A percentile compares a stretch with the other conserved stretches of the same genome.
Evolutionary conservation across 768 basidiomycete species (phyloP).

Genomic region (Xerocomus potaroensis): DNA sequence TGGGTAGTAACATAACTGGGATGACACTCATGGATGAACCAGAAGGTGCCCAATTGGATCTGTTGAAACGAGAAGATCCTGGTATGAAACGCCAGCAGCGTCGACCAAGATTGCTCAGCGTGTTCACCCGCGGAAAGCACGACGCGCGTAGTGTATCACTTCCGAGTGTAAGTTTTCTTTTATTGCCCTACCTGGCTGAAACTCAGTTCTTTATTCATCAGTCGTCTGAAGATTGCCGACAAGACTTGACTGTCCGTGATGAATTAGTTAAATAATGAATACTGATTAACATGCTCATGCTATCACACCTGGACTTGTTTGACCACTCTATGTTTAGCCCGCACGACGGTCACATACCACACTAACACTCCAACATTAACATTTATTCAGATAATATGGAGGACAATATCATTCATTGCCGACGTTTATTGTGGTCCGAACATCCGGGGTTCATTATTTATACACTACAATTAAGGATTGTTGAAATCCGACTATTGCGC

Average conservation of each 20-base stretch:
- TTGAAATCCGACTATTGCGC: slow-evolving; percentile 71
- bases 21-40: slow-evolving; percentile 40
- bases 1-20: slow-evolving; percentile 20
- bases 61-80: slow-evolving; percentile 12
- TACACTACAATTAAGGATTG: slow-evolving; percentile 52
- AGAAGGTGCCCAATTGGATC: slow-evolving; percentile 29
- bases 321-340: not conserved
- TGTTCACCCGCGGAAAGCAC: slow-evolving; percentile 26
- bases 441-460: slow-evolving; percentile 2
- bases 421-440: no score
- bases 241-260: slow-evolving; percentile 4
- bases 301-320: not conserved
- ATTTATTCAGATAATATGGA: no score
- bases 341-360: no score
- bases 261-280: not conserved
- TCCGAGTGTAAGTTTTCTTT: slow-evolving; percentile 10
- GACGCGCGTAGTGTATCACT: slow-evolving; percentile 4
- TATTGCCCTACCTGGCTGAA: not conserved
- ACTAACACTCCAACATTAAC: no score
- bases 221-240: slow-evolving; percentile 3
- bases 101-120: slow-evolving; percentile 29
- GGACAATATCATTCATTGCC: not conserved
- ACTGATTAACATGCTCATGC: slow-evolving; percentile 7
- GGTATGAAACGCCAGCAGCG: slow-evolving; percentile 17
- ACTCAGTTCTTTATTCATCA: not conserved